Base-by-base conservation (phyloP, 2,329 filamentous ascomycete genomes). In the Laburnicola sp. region DNA sequence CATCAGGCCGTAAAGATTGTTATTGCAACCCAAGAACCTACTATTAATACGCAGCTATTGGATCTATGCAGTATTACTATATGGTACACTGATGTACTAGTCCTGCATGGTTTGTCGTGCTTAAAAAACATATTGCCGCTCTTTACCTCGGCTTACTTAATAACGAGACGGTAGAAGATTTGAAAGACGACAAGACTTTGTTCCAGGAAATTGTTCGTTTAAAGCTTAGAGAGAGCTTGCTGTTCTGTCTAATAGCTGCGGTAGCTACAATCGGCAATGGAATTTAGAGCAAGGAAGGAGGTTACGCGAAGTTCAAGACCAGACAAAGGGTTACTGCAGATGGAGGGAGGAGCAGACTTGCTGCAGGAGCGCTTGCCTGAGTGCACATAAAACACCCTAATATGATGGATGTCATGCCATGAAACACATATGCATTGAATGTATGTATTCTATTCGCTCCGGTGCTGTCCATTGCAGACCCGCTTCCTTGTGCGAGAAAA, bases 1-100 rank as follows among this genome's bases (percentile, higher is more conserved):
- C 88, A 92, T 64, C 70, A 85, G 0, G 87, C 78, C 0, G 77
- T 81, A 0, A 78, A 87, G 0, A 76, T 91, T 4, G 66, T 91
- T 36, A 85, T 91, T 35, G 85, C 86, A 0, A 91, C 88, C 0
- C 87, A 92, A 63, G 88, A 92, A 60, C 88, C 88, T 0, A 88
- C 85, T 0, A 79, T 92, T 7, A 86, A 85, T 0, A 81, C 84
- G 0, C 76, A 77, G 21, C 76, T 93, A 0, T 75, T 91, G 0
- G 87, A 90, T 53, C 74, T 92, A 0, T 89, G 85, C 68, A 85
- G 82, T 1, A 74, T 87, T 23, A 87, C 84, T 16, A 16, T 0
- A 79, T 91, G 23, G 83, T 90, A 0, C 87, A 91, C 64, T 78
- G 85, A 0, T 91, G 91, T 65, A 83, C 77, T 0, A 86, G 82